These are phyloP conservation scores for Daldinia vernicosa DNA, from an alignment of 495 filamentous ascomycete genomes.

Conservation along the genomic window DNA sequence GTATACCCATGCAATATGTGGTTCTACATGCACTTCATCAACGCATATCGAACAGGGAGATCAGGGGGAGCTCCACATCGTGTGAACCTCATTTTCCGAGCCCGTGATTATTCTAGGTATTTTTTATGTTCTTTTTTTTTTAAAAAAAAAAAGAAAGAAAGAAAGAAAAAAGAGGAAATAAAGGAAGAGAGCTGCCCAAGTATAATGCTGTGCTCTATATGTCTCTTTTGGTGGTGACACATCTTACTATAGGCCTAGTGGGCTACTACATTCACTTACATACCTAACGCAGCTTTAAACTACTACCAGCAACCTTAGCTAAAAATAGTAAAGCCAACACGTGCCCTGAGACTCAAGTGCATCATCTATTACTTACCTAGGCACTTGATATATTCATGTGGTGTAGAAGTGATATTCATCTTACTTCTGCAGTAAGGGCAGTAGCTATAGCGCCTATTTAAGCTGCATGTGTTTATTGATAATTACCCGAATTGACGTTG, in stretches of 20 bases:
- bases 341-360: neutral
- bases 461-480: neutral
- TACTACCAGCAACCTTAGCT: neutral
- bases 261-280: neutral
- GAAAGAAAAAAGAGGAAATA: neutral
- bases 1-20: neutral
- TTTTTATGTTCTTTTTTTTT: too few species aligned
- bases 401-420: neutral
- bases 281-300: neutral
- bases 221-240: neutral
- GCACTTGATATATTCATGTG: neutral
- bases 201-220: neutral
- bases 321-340: neutral
- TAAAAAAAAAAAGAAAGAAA: too few species aligned
- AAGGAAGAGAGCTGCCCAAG: neutral
- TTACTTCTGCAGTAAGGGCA: neutral
- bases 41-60: neutral
- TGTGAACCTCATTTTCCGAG: neutral
- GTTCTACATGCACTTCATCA: neutral
- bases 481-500: too few species aligned
- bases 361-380: neutral
- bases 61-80: neutral
- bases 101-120: neutral
- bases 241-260: neutral
- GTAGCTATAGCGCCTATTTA: neutral